These are phyloP conservation scores for Erodium trifolium DNA, from an alignment of 441 rosid genomes.

Conservation along the genomic window DNA sequence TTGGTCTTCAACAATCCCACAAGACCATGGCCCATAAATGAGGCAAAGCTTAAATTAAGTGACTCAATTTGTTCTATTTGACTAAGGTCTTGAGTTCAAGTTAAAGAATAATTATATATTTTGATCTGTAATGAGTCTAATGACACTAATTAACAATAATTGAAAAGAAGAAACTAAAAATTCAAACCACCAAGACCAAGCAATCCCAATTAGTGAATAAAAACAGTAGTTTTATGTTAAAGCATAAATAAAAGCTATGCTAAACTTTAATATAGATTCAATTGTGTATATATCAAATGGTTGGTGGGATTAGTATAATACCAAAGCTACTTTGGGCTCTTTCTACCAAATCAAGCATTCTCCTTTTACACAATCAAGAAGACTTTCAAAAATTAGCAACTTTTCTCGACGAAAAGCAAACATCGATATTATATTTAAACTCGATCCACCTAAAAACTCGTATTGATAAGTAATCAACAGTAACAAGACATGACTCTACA, in stretches of 20 bases:
- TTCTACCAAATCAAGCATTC: background rate
- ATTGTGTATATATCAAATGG: background rate
- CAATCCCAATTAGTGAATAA: background rate
- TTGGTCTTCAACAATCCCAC: background rate
- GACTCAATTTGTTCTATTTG: too few relatives aligned
- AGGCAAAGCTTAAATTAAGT: too few relatives aligned
- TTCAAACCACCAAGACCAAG: background rate
- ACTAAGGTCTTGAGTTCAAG: too few relatives aligned
- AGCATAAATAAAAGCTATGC: background rate
- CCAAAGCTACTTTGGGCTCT: background rate
- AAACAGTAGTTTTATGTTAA: too few relatives aligned
- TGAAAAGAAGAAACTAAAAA: too few relatives aligned
- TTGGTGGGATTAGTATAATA: background rate
- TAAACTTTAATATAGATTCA: background rate
- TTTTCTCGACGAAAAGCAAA: too few relatives aligned
- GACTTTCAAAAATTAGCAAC: background rate
- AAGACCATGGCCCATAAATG: background rate
- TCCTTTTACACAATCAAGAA: background rate
- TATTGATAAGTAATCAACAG: background rate
- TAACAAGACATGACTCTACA: background rate
- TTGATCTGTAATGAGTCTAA: too few relatives aligned
- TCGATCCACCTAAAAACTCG: too few relatives aligned
- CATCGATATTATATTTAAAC: too few relatives aligned
- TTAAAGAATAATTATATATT: too few relatives aligned
- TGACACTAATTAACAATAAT: too few relatives aligned